These are phyloP conservation scores for Aspergillus nomiae DNA, from an alignment of 2,329 filamentous ascomycete genomes.

Conservation along the genomic window DNA sequence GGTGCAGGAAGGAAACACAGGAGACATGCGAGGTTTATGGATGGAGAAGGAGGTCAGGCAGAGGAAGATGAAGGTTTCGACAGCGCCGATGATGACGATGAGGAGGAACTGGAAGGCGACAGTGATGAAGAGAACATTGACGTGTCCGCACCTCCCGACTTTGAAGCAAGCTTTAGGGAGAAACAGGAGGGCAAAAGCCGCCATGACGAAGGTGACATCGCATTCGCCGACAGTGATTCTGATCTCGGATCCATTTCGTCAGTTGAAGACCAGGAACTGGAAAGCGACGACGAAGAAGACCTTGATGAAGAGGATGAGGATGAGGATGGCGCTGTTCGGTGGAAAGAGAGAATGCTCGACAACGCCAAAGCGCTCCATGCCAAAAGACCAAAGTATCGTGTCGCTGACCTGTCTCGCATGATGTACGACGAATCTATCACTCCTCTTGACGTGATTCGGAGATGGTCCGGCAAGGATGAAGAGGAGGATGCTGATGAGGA, in stretches of 20 bases:
- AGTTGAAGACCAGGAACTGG: constrained; percentile 57
- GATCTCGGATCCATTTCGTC: constrained; percentile 86
- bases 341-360: constrained; percentile 85
- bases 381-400: constrained; percentile 71
- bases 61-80: constrained; percentile 58
- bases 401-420: constrained; percentile 78
- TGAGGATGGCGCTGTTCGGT: constrained; percentile 72
- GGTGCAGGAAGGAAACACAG: constrained; percentile 59
- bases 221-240: constrained; percentile 95
- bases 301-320: constrained; percentile 56
- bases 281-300: constrained; percentile 52
- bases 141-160: constrained; percentile 45
- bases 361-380: constrained; percentile 73
- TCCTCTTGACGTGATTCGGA: constrained; percentile 71
- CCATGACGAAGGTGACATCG: constrained; percentile 69
- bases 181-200: constrained; percentile 57
- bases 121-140: constrained; percentile 40
- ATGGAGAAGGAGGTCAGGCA: constrained; percentile 56
- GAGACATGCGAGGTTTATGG: constrained; percentile 53
- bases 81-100: constrained; percentile 53
- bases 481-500: constrained; percentile 56
- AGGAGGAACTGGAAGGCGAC: constrained; percentile 41
- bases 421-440: constrained; percentile 84
- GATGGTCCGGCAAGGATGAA: constrained; percentile 75
- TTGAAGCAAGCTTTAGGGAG: constrained; percentile 46